phyloP scores from a whole-genome alignment of 345 rosid species.

The Populus simonii region DNA sequence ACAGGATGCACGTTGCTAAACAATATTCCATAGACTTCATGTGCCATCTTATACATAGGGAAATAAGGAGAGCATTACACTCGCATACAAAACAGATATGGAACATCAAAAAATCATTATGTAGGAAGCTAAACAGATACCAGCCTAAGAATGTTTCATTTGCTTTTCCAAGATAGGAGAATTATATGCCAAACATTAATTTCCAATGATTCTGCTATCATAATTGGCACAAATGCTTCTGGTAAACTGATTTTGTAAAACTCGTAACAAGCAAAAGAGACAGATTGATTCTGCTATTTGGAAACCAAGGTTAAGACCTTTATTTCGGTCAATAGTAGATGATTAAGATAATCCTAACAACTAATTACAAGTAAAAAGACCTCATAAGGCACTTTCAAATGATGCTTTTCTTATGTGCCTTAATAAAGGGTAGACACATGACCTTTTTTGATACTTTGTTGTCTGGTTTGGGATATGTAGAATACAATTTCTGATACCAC shows the following conservation, averaged over 20 bases:
- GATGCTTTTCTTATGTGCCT: background rate
- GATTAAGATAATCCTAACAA: background rate
- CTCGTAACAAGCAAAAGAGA: background rate
- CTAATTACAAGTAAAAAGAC: background rate
- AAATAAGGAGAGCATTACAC: conserved; percentile 27
- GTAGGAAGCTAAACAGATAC: background rate
- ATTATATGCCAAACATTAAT: background rate
- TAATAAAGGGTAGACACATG: background rate
- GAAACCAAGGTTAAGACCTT: background rate
- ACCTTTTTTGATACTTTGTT: background rate
- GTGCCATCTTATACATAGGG: conserved; percentile 65
- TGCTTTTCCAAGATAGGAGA: background rate
- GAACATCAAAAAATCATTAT: background rate
- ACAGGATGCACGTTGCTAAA: conserved; percentile 48
- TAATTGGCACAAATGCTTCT: background rate
- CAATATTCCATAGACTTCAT: conserved; percentile 55
- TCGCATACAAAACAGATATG: background rate
- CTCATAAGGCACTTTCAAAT: background rate
- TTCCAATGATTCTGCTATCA: background rate
- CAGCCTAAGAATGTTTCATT: background rate
- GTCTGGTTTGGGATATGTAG: background rate
- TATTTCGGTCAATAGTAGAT: background rate
- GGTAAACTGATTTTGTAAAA: background rate
- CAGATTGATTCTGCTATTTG: background rate
- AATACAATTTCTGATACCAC: background rate